Evolutionary conservation across 2,329 filamentous ascomycete genomes (phyloP).

Genomic region (Colletotrichum gloeosporioides): DNA sequence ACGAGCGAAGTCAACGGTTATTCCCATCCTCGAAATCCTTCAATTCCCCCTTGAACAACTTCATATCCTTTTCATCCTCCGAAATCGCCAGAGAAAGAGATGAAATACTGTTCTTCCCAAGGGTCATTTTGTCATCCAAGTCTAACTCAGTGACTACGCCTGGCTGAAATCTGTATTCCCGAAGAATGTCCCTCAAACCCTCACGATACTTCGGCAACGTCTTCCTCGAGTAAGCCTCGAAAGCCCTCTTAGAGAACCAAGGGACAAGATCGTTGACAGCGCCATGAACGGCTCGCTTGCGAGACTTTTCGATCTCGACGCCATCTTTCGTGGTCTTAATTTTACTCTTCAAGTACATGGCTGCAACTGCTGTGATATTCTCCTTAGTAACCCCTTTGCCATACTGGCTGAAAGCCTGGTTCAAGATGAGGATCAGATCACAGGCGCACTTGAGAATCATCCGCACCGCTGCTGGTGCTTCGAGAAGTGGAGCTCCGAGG

Average conservation of each 20-base stretch:
- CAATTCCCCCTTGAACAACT: neutral
- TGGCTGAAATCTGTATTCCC: neutral
- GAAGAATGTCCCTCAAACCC: neutral
- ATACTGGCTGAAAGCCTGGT: neutral
- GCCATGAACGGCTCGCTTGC: neutral
- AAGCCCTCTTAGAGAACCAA: neutral
- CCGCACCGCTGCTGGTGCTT: conserved; percentile 1
- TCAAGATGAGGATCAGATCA: conserved; percentile 12
- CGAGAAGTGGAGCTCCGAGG: conserved; percentile 2
- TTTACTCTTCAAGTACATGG: neutral
- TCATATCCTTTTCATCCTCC: neutral
- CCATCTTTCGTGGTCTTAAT: neutral
- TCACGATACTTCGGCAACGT: neutral
- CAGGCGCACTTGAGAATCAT: conserved; percentile 19
- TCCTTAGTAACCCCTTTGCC: neutral
- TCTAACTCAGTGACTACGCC: neutral
- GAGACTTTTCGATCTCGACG: neutral
- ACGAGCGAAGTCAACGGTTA: too few species aligned
- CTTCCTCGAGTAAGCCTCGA: neutral
- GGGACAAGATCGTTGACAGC: neutral
- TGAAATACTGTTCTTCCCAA: neutral
- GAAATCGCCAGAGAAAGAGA: neutral
- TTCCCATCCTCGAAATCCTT: neutral
- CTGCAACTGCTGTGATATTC: neutral
- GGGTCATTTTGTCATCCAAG: neutral